Evolutionary conservation across 2,329 filamentous ascomycete genomes (phyloP), one percentile per base, ranked within the genome.

Genomic region (Calonectria fujianensis): DNA sequence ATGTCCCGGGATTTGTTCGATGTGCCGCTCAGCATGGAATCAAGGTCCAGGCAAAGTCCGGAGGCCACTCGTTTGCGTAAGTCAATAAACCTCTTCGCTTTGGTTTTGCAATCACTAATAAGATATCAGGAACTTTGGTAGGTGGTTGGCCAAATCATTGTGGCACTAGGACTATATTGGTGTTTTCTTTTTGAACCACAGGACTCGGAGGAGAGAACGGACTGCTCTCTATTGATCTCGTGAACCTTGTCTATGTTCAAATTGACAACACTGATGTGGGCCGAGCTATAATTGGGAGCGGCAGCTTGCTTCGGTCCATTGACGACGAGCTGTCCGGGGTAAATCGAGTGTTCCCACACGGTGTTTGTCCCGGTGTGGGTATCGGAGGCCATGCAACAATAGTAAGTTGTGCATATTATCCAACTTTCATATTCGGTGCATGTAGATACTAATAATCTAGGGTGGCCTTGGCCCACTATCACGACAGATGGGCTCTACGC

Each of bases 321-420:
- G 61, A 65, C 16, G 39, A 65, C 7, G 14, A n/a, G 27, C 14
- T 65, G n/a, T 16, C 24, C 13, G 14, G 50, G 27, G n/a, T 31
- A 2, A 50, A 50, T 16, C 39, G 61, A 29, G 61, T 48, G 2
- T 65, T 65, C 29, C 27, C 61, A 11, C 61, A 65, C 16, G 61
- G 61, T 31, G 61, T 65, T 2, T 65, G 61, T 18, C 61, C 61
- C 6, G 61, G 61, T 2, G 50, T 69, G 1, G 66, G 51, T 2
- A 45, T 69, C 10, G 66, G 66, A 29, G 66, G 66, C 2, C 66
- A 69, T n/a, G 51, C 66, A 9, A 69, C 66, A n/a, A 45, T 69
- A n/a, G 61, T 65, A 35, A 50, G 61, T 65, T 32, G 39, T 4
- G 18, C 50, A 52, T 18, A 52, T 27, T 4, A 20, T 51, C 20